Percentiles rank a stretch among this genome's conserved stretches.
phyloP scores from a whole-genome alignment of 352 stramenopile genomes.

The Pythium rishiriense region DNA sequence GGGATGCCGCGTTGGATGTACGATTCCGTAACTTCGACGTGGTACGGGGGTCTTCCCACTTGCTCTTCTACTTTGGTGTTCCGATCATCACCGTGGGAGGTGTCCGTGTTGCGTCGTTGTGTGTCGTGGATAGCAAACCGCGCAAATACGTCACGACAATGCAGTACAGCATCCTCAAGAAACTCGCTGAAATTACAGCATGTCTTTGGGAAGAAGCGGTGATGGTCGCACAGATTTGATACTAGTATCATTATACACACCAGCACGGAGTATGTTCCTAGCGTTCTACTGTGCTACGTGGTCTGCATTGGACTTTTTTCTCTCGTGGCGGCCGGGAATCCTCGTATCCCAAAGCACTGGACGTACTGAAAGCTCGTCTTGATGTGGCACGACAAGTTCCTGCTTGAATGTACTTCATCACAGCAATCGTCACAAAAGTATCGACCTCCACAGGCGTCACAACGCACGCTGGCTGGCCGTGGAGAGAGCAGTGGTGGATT shows the following conservation, averaged over 20 bases:
- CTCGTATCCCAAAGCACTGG: conserved; percentile 35
- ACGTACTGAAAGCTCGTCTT: conserved; percentile 36
- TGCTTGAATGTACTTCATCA: conserved; percentile 38
- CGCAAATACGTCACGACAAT: conserved; percentile 55
- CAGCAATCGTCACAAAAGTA: conserved; percentile 59
- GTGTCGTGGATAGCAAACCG: conserved; percentile 44
- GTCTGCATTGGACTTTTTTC: background rate
- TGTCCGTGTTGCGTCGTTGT: conserved; percentile 41
- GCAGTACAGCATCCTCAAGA: conserved; percentile 59
- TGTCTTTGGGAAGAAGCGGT: conserved; percentile 18
- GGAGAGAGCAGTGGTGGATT: background rate
- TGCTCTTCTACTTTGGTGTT: conserved; percentile 47
- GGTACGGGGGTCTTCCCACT: conserved; percentile 32
- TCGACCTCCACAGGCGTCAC: conserved; percentile 33
- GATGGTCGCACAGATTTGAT: conserved; percentile 8
- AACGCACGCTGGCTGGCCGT: conserved; percentile 30
- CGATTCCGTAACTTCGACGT: conserved; percentile 51
- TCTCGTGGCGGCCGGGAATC: conserved; percentile 24
- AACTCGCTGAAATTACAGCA: conserved; percentile 34
- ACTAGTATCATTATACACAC: background rate
- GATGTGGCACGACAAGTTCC: conserved; percentile 34
- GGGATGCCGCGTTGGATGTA: conserved; percentile 47
- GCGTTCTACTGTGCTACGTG: background rate
- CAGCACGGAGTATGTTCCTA: too few relatives aligned
- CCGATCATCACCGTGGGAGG: conserved; percentile 34